Evolutionary conservation across 2,329 filamentous ascomycete species (phyloP), one percentile per base, ranked within the genome.

Genomic region (Hypoxylon sp.): DNA sequence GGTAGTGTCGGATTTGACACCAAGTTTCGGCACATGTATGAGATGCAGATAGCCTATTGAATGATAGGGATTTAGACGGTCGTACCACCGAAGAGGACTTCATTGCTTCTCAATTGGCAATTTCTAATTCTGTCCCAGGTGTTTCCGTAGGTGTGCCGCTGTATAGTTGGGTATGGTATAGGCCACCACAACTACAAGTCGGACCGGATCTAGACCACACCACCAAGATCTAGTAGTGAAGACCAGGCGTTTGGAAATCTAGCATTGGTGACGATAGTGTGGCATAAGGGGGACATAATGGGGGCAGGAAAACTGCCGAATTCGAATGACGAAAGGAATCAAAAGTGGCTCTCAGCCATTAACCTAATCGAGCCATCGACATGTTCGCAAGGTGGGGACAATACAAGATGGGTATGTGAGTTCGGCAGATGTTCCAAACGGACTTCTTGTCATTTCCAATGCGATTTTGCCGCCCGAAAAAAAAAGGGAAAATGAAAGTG

Each of bases 331-430:
- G 65, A 68, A 63, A 57, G 36, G 32, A 51, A 65, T 49, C 32
- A 53, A 48, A 57, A 60, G 55, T 65, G 62, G 58, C 52, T 67
- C 58, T 65, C 32, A 21, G 43, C 28, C 48, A 51, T 67, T 63
- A 68, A 63, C 68, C 68, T 41, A 63, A 70, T 70, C 58, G 61
- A 70, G 68, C 55, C 50, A 48, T 68, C 34, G 59, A 60, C 65
- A 65, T 61, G 56, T 65, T 41, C 23, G 56, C 36, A 59, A 53
- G 41, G 64, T 65, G 67, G 68, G 59, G 68, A 68, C 52, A 30
- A 49, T 51, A 65, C 34, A 56, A 49, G 36, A 59, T 23, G 57
- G 63, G 38, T 52, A 64, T 56, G 50, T 28, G 43, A 43, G 52
- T 38, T 67, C 68, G 68, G 68, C 68, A 70, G 68, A 70, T 70